Base-by-base conservation (phyloP, 371 early-diverging fungal species). In the Haplosporangium sp. region DNA sequence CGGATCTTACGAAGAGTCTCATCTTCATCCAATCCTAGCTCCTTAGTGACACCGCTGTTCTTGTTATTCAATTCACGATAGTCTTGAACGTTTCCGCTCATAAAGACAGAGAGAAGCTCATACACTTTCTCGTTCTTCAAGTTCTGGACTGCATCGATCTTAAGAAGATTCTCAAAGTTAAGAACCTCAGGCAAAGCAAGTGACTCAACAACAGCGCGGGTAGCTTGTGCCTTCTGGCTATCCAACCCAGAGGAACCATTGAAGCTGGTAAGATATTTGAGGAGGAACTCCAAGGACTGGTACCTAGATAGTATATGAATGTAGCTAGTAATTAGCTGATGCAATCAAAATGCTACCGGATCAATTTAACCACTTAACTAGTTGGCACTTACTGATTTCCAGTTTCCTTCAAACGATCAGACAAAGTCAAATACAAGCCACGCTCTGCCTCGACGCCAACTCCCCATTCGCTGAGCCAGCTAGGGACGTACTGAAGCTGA, bases 1-100 rank as follows among this genome's bases (percentile, higher is more conserved):
- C 96, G 91, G 78, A 98, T 95, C 89, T 98, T 98, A 82, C 83
- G 84, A 8, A 92, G 71, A 59, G 87, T 88, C 61, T 87, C 92
- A 52, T 88, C 91, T 42, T 91, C 87, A 56, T 90, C 84, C 37
- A 89, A 76, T 27, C 74, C 39, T 11, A 88, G 72, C 60, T 90
- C 85, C 66, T 83, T 84, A 19, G 90, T 47, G 60, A 94, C 83
- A 37, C 71, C 79, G 9, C 84, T 72, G 75, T 91, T 82, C 19
- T 88, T 84, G 40, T 67, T 67, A 7, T 89, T 85, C 82, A 92
- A 94, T 39, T 61, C 83, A 65, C 87, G 82, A 87, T 93, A 96
- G 57, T 90, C 91, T 64, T 84, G 75, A 40, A 94, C 86, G 61
- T 86, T 88, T 61, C 92, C 91, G 62, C 89, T 86, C 77, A 96